Conservation (phyloP, 495 filamentous ascomycete genomes). For the Aspergillus campestris region DNA sequence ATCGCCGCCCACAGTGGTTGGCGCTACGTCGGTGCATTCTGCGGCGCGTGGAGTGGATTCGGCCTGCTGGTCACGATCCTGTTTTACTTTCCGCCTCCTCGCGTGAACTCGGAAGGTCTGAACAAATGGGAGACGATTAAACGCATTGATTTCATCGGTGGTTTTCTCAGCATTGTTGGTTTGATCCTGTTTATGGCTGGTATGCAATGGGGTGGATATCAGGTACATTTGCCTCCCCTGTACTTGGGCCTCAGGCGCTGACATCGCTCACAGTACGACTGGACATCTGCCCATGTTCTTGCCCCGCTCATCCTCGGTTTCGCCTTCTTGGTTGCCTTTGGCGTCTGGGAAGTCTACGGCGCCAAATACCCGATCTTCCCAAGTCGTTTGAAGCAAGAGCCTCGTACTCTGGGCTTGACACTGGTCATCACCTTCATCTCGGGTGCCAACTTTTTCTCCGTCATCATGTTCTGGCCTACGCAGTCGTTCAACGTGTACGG, state of each 20-base stretch:
- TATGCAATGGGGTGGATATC: conserved; percentile 62
- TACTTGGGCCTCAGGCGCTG: background rate
- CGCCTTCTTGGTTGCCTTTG: conserved; percentile 45
- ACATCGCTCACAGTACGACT: conserved; percentile 41
- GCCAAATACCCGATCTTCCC: conserved; percentile 62
- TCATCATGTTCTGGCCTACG: conserved; percentile 66
- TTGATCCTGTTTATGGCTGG: conserved; percentile 59
- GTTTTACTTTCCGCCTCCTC: conserved; percentile 61
- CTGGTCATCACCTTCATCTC: conserved; percentile 66
- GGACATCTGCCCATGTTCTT: conserved; percentile 50
- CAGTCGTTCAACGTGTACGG: conserved; percentile 69
- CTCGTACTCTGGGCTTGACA: conserved; percentile 53
- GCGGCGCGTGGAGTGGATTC: conserved; percentile 51
- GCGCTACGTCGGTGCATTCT: conserved; percentile 57
- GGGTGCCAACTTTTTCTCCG: conserved; percentile 68
- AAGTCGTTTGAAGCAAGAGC: conserved; percentile 50
- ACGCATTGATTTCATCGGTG: conserved; percentile 59
- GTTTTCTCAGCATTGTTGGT: conserved; percentile 56
- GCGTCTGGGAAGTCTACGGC: conserved; percentile 52
- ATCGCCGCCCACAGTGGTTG: conserved; percentile 52
- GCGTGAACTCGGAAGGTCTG: conserved; percentile 45
- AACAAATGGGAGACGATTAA: conserved; percentile 42
- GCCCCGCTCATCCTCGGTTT: conserved; percentile 50
- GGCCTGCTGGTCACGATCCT: conserved; percentile 51
- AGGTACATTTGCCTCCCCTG: conserved; percentile 24